A percentile compares a stretch with the other conserved stretches of the same genome.
These are phyloP conservation scores for Solanum rostratum DNA, from an alignment of 257 asterid genomes.

Conservation along the genomic window DNA sequence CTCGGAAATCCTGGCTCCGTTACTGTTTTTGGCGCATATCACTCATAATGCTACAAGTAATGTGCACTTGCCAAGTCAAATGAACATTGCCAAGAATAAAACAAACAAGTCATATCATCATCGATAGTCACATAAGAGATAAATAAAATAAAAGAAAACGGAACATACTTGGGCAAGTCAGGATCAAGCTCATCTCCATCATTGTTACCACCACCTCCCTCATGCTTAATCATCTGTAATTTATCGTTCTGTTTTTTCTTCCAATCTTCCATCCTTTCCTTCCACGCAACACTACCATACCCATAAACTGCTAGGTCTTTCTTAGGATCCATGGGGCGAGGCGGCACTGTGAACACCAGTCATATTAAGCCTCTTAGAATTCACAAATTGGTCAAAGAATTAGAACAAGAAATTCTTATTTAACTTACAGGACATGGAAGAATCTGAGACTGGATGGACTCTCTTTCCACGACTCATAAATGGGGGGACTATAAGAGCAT, in stretches of 20 bases:
- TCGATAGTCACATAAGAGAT: neutral
- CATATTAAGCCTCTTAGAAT: neutral
- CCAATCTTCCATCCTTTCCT: conserved; percentile 99
- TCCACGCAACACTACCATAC: conserved; percentile 96
- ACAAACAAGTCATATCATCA: conserved; percentile 16
- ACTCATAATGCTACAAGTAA: neutral
- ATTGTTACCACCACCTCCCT: conserved; percentile 42
- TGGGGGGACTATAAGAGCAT: conserved; percentile 89
- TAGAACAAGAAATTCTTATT: neutral
- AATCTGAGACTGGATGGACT: conserved; percentile 67
- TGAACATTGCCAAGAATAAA: neutral
- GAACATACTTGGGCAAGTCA: conserved; percentile 85
- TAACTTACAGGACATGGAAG: conserved; percentile 60
- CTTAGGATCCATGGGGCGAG: conserved; percentile 97
- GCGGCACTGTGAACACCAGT: conserved; percentile 44
- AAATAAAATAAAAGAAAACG: conserved; percentile 9
- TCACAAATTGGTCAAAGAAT: neutral
- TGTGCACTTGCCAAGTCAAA: conserved; percentile 1
- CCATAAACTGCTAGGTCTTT: conserved; percentile 93
- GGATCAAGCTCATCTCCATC: conserved; percentile 78
- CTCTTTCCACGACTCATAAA: conserved; percentile 65
- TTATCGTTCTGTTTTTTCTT: conserved; percentile 84
- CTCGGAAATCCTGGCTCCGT: neutral
- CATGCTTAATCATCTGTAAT: conserved; percentile 90
- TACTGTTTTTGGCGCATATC: neutral